Conservation (phyloP, 2,329 filamentous ascomycete genomes). For the Calonectria hawksworthii region DNA sequence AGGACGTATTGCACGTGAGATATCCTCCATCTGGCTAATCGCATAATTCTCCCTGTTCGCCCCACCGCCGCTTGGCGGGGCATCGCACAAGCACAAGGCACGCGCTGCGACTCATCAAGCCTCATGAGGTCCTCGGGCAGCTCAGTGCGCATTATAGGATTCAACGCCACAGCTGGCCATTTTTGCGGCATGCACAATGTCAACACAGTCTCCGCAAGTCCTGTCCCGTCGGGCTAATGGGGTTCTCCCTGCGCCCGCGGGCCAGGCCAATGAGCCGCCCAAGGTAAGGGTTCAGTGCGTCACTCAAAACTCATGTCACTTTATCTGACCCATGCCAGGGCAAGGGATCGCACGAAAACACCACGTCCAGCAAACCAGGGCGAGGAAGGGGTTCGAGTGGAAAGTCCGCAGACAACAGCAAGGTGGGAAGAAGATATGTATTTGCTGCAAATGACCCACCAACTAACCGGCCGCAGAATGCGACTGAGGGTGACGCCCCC, state of each 20-base stretch:
- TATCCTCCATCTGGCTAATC: constrained; percentile 42
- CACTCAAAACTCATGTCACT: constrained; percentile 22
- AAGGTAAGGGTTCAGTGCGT: constrained; percentile 45
- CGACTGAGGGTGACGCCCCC: constrained; percentile 46
- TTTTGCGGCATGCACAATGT: constrained; percentile 54
- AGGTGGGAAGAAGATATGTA: constrained; percentile 42
- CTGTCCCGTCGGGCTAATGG: constrained; percentile 54
- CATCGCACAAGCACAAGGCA: constrained; percentile 34
- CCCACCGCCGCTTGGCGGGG: constrained; percentile 46
- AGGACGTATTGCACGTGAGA: constrained; percentile 30
- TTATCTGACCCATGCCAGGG: constrained; percentile 42
- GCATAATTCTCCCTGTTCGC: constrained; percentile 44
- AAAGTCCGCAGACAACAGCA: constrained; percentile 46
- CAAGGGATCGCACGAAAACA: constrained; percentile 42
- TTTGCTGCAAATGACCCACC: constrained; percentile 12
- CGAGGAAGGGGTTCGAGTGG: constrained; percentile 46
- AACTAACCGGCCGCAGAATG: constrained; percentile 42
- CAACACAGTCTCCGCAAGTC: constrained; percentile 52
- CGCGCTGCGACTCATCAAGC: constrained; percentile 45
- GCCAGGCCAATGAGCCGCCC: constrained; percentile 45
- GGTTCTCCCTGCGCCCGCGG: constrained; percentile 39
- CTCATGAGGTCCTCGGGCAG: constrained; percentile 36
- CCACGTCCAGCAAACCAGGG: constrained; percentile 38
- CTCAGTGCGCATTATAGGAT: constrained; percentile 34
- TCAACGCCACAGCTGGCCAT: constrained; percentile 33